Evolutionary conservation across 768 basidiomycete genomes (phyloP), one percentile per base, ranked within the genome.

Genomic region (Suillus variegatus): DNA sequence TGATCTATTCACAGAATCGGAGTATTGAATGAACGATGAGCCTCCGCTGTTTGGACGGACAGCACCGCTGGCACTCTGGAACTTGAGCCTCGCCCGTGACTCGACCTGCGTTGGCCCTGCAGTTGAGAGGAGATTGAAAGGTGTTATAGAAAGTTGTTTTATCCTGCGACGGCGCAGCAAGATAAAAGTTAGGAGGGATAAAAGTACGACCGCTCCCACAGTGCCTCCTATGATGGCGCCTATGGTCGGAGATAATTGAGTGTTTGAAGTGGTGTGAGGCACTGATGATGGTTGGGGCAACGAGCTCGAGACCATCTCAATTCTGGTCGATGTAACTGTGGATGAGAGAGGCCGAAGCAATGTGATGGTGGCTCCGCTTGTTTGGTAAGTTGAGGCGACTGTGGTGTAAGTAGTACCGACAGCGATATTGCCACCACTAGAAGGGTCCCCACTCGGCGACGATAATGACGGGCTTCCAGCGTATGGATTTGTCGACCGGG

Each of bases 21-120:
- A 36, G 25, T 62, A 64, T 46, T 64, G 64, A 40, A 64, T 43
- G 32, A 64, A 62, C 14, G 60, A 64, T 16, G 64, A 64, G 32
- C 40, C 20, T 14, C 43, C 2, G 38, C 62, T 63, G 57, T 25
- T 60, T 43, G 58, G 58, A 43, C 58, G 58, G 28, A 60, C 6
- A 20, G 25, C 25, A 28, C 16, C 16, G 25, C 18, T 38, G 18
- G 25, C 28, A 20, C 18, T 32, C 12, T 28, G 14, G 25, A 28
- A 20, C 25, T 60, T 60, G 40, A 41, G 8, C 9, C 18, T 6
- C 12, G 12, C 18, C 58, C 40, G 40, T 41, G 40, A 41, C 16
- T 41, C 16, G 3, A 20, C 3, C 10, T 18, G 41, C 16, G 38
- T 40, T 43, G 58, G 58, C 28, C 18, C 28, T 43, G 41, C 3